phyloP scores from a whole-genome alignment of 2,329 filamentous ascomycete genomes.

The Neonectria punicea region DNA sequence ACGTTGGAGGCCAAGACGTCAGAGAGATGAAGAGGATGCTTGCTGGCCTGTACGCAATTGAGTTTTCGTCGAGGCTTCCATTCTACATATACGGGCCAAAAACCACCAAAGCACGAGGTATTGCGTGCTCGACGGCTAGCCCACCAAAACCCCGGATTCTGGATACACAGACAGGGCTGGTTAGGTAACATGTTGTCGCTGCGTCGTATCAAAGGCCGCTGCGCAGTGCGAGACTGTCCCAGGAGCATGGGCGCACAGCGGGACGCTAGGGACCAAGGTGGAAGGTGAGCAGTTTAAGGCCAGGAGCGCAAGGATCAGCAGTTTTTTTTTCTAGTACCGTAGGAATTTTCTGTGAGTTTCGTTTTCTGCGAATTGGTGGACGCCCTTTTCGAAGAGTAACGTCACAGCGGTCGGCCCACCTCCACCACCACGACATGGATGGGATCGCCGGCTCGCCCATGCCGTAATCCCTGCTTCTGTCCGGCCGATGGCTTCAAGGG shows the following conservation, averaged over 20 bases:
- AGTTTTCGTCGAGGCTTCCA: slow-evolving; percentile 5
- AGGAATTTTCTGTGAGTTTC: background rate
- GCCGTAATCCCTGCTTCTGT: slow-evolving; percentile 5
- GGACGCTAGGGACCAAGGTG: slow-evolving; percentile 16
- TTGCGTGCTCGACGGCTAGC: slow-evolving; percentile 43
- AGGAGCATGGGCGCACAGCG: background rate
- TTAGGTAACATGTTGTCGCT: slow-evolving; percentile 22
- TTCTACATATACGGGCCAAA: slow-evolving; percentile 3
- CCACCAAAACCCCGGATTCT: slow-evolving; percentile 30
- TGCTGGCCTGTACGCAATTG: slow-evolving; percentile 15
- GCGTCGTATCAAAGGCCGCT: too few relatives aligned
- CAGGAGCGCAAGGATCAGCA: background rate
- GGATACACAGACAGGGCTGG: slow-evolving; percentile 10
- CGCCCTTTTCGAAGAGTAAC: slow-evolving; percentile 2
- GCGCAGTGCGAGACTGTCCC: background rate
- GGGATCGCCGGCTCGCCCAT: background rate
- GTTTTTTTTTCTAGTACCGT: background rate
- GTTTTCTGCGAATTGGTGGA: too few relatives aligned
- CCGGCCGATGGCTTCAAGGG: too few relatives aligned
- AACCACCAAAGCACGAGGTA: slow-evolving; percentile 34
- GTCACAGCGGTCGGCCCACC: slow-evolving; percentile 14
- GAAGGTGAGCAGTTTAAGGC: slow-evolving; percentile 16
- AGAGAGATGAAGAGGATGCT: background rate
- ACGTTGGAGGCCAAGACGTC: too few relatives aligned
- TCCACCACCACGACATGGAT: background rate